Evolutionary conservation across 352 stramenopile genomes (phyloP), one percentile per base, ranked within the genome.

Genomic region (Phytophthora pinifolia): DNA sequence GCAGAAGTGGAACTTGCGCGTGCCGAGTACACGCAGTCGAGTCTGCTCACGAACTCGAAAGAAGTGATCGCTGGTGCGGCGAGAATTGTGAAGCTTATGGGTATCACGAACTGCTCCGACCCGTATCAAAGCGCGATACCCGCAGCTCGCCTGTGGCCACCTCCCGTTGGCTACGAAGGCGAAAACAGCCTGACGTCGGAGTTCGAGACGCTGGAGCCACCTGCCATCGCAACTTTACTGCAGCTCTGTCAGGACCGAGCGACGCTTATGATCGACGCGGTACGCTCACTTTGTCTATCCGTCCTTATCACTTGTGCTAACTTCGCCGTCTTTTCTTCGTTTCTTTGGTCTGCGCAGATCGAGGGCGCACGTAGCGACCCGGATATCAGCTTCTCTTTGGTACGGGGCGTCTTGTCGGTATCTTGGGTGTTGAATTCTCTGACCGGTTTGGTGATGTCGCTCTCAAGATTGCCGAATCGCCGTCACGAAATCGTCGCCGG

Each of bases 231-330:
- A 9, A 61, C 69, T 13, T 45, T 92, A 22, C 46, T 94, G n/a
- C 72, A 88, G 33, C 79, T 90, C 18, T 94, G 84, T 32, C 79
- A 90, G 53, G 79, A 91, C 35, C 78, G 83, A 17, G 74, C 78
- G 14, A 70, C 62, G 5, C 42, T 76, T 13, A 89, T 94, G 76
- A 73, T 94, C 20, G 84, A 94, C 33, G 67, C 78, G 47, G 83
- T 89, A 48, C 31, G 75, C 22, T 6, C 22, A 27, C 22, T 69
- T n/a, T 25, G 1, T 9, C 22, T 36, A 7, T 8, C n/a, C 41
- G 25, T 6, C 9, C 18, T 18, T 6, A 29, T 7, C 15, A 34
- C 4, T 15, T 36, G 9, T 43, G 42, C 25, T 27, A 14, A 46
- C 15, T 53, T 13, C 3, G 25, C 20, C 13, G 9, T n/a, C 38